Base-by-base conservation (phyloP, 1,284 basidiomycete species). In the Ustilago hordei region DNA sequence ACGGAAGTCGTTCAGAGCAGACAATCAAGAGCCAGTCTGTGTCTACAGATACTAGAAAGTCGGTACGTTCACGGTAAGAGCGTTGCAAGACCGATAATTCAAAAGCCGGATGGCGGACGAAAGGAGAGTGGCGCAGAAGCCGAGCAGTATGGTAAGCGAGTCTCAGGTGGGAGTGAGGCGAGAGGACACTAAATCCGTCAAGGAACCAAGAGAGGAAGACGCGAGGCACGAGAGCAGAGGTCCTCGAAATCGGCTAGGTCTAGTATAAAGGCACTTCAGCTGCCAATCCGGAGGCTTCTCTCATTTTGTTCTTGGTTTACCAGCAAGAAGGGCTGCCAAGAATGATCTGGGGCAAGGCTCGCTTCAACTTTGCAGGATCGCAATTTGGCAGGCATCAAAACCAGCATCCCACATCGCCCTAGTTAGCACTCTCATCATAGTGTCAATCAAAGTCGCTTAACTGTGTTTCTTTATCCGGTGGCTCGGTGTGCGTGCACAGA, bases 61-160 rank as follows among this genome's bases (percentile, higher is more conserved):
- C 39, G 17, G 39, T 11, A 41, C 17, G 12, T 28, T 23, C 45
- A 9, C 19, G 45, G 48, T 31, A 5, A 50, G n/a, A 28, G 48
- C 12, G 31, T 50, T 50, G 48, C 48, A 50, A 12, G 8, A 4
- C 32, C 8, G 48, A 50, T 8, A 17, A n/a, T 13, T 50, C 23
- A 28, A 50, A 50, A 50, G 48, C 48, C 48, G 48, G 48, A 50
- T 32, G 48, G 48, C 48, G 48, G 32, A 28, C 3, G 28, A 32
- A 28, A 50, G 31, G 8, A 50, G 48, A 8, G 48, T 31, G 48
- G n/a, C 7, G 28, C 3, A 23, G 48, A 2, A 50, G 48, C 9
- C 19, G 19, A 48, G 45, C n/a, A 8, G 45, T 31, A 17, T 48
- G 4, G 38, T 15, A 32, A 50, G 48, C 23, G 45, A 47, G 45